Base-by-base conservation (phyloP, 306 rosid genomes). In the Alnus glutinosa region DNA sequence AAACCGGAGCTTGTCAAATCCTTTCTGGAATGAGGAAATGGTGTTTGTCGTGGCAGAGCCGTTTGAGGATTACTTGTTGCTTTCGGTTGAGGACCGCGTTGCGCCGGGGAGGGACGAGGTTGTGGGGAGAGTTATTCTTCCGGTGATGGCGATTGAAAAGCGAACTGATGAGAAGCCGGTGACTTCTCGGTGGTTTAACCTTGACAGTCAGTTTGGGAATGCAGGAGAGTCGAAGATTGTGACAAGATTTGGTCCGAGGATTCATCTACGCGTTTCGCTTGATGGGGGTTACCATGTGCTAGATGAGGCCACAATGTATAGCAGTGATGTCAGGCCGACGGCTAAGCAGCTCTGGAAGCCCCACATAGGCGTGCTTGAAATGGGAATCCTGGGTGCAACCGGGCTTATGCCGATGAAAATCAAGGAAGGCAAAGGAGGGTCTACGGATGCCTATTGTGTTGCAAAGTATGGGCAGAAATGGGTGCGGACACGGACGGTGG, bases 261-360 rank as follows among this genome's bases (percentile, higher is more conserved):
- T 89, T 75, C 93, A 89, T 72, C 82, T 89, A 15, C 72, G 93
- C 10, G 78, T 80, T 3, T 87, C 93, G 4, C 89, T 89, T 42
- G 91, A 89, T 76, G 93, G 93, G 28, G 93, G 93, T 36, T 89
- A 89, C 67, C 93, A 87, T 34, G 93, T 89, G 62, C 87, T 89
- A 8, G 93, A 89, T 59, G 93, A 89, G 76, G 90, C 93, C 59
- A 89, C 93, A 23, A 71, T 79, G 86, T 83, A 87, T 47, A 83
- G 93, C 58, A 89, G 93, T 37, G 93, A 89, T 75, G 89, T 89
- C 63, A 83, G 84, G 74, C 93, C 93, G 0, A 89, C 93, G 9
- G 89, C 84, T 49, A 89, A 89, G 83, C 74, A 75, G 76, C 88
- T 89, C 3, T 87, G 93, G 93, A 89, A 89, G 85, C 84, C 91